A percentile compares a stretch with the other conserved stretches of the same genome.
phyloP scores from a whole-genome alignment of 306 rosid species.

The cucumber (Cucumis sativus) region DNA sequence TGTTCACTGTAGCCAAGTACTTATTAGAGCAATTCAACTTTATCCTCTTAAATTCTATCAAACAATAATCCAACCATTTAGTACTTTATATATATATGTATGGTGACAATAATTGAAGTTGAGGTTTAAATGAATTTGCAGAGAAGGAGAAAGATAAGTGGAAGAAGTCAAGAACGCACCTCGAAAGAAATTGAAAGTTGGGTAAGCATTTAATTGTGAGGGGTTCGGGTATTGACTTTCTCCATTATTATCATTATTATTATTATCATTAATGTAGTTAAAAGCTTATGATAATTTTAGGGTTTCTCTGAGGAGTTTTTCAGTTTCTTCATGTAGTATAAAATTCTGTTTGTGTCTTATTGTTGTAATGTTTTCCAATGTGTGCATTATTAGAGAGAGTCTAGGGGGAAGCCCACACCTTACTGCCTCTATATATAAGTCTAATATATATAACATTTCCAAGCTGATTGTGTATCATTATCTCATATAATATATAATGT shows the following conservation, averaged over 20 bases:
- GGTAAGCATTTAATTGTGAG: slow-evolving; percentile 22
- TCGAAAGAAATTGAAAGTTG: slow-evolving; percentile 10
- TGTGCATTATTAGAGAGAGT: background rate
- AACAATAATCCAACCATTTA: too few species aligned
- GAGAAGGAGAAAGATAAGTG: background rate
- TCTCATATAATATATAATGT: background rate
- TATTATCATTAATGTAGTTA: background rate
- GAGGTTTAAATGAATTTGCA: background rate
- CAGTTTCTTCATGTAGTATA: background rate
- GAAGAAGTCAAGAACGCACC: slow-evolving; percentile 99
- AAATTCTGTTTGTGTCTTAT: background rate
- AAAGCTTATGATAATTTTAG: background rate
- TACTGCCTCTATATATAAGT: background rate
- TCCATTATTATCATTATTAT: background rate
- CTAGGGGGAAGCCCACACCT: background rate
- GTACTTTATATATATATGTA: too few species aligned
- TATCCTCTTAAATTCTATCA: too few species aligned
- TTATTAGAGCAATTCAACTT: too few species aligned
- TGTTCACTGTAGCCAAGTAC: too few species aligned
- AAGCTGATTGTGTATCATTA: background rate
- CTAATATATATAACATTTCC: background rate
- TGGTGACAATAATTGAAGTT: too few species aligned
- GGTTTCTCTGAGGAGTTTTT: background rate
- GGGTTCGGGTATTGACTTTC: slow-evolving; percentile 99
- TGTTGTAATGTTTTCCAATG: background rate